Percentiles rank a stretch among this genome's conserved stretches.
Conservation (phyloP, 2,329 filamentous ascomycete genomes). For the Colletotrichum spinosum region DNA sequence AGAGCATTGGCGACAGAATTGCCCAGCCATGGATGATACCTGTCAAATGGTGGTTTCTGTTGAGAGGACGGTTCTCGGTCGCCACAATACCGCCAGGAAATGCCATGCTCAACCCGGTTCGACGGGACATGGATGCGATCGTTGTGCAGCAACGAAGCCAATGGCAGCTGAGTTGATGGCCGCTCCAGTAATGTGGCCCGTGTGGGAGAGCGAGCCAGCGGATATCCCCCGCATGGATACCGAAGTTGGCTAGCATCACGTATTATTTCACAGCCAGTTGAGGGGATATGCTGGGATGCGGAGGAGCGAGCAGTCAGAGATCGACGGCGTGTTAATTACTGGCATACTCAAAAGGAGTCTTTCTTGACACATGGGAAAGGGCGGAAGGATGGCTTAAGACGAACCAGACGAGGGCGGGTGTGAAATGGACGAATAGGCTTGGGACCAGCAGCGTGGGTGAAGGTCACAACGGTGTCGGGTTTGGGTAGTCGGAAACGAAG, state of each 20-base stretch:
- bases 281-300: constrained; percentile 21
- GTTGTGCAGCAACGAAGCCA: constrained; percentile 14
- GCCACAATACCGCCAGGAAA: constrained; percentile 5
- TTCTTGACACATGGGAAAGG: constrained; percentile 4
- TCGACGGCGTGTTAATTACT: constrained; percentile 20
- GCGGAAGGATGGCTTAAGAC: constrained; percentile 27
- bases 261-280: constrained; percentile 28
- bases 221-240: constrained; percentile 36
- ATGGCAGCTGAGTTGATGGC: constrained; percentile 10
- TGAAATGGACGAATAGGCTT: constrained; percentile 24
- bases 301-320: constrained; percentile 24
- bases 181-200: neutral
- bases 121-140: constrained; percentile 32
- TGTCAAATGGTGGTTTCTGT: constrained; percentile 19
- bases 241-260: constrained; percentile 1
- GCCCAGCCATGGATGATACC: constrained; percentile 27
- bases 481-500: constrained; percentile 13
- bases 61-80: constrained; percentile 20
- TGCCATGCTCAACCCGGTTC: constrained; percentile 26
- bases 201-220: constrained; percentile 26
- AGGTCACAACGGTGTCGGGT: constrained; percentile 15
- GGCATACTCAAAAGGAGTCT: neutral
- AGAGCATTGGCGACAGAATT: constrained; percentile 6
- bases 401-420: constrained; percentile 26
- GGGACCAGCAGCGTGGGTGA: constrained; percentile 32